These are phyloP conservation scores for Aureobasidium musti DNA, from an alignment of 2,329 filamentous ascomycete species.

Conservation along the genomic window DNA sequence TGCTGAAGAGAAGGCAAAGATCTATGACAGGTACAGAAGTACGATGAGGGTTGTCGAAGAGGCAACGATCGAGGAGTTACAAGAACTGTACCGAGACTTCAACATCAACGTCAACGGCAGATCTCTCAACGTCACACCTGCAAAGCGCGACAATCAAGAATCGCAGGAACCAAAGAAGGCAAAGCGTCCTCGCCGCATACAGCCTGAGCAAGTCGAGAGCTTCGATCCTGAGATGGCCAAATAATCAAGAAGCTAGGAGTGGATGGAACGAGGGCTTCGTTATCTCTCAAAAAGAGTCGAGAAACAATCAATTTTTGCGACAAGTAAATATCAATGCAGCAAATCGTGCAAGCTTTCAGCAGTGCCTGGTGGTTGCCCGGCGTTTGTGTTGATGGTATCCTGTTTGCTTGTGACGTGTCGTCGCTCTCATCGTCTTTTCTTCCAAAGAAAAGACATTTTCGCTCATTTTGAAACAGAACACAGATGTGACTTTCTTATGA, in stretches of 20 bases:
- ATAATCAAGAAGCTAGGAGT: neutral
- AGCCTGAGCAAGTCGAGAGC: neutral
- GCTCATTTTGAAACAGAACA: too few species aligned
- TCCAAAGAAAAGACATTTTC: too few species aligned
- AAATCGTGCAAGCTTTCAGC: too few species aligned
- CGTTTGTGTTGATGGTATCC: too few species aligned
- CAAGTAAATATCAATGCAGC: too few species aligned
- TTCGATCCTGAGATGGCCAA: neutral
- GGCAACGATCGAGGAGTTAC: neutral
- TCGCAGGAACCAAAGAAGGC: neutral
- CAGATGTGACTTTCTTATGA: too few species aligned
- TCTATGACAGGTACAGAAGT: neutral
- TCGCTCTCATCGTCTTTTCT: too few species aligned
- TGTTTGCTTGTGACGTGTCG: too few species aligned
- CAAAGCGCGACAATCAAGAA: neutral
- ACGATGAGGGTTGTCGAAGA: neutral
- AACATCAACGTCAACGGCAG: neutral
- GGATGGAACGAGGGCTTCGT: neutral
- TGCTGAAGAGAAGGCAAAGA: neutral
- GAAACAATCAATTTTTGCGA: too few species aligned
- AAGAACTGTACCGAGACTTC: neutral
- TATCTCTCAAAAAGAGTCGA: too few species aligned
- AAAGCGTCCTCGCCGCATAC: neutral
- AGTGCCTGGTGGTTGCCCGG: too few species aligned
- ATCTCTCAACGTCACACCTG: neutral